Base-by-base conservation (phyloP, 345 rosid genomes). In the Lenwebbia sp. region DNA sequence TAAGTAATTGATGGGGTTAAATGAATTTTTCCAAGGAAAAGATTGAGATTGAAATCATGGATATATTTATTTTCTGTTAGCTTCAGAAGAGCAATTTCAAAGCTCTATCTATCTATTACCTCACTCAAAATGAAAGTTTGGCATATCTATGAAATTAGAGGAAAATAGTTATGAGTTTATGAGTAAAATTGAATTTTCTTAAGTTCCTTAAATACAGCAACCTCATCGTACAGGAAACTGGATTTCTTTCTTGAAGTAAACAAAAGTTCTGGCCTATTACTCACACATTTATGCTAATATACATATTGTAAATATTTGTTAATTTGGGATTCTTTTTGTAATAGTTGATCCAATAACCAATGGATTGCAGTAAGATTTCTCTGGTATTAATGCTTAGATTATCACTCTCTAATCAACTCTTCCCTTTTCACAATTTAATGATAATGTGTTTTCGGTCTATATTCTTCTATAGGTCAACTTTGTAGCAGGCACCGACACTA, bases 401-500 rank as follows among this genome's bases (percentile, higher is more conserved):
- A 58, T 26, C 28, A 12, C 30, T 56, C 65, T n/a, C 12, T 4
- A 12, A 58, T 57, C 65, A 5, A 12, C n/a, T 58, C 33, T n/a
- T 5, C 65, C 33, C 13, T 58, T 58, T 58, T 13, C 14, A 58
- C 10, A 3, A 23, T n/a, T 6, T n/a, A 28, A 60, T 28, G 74
- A 14, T 30, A 23, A 62, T 70, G 21, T 85, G 7, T 28, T 57
- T 30, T 65, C 4, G 4, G 10, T 14, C 21, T 15, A 7, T 65
- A 7, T 40, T 83, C 19, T 5, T 33, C 40, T 47, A 83, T 30
- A 62, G 75, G 75, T 28, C 6, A 51, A 93, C 33, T 8, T 92
- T 25, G 1, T 90, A 2, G 98, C 89, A 0, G 96, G 94, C 82
- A 89, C 92, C 0, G 93, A 95, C 10, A 92, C 96, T 10, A 22